Evolutionary conservation across 352 stramenopile species (phyloP), one percentile per base, ranked within the genome.

Genomic region (Elongisporangium anandrum): DNA sequence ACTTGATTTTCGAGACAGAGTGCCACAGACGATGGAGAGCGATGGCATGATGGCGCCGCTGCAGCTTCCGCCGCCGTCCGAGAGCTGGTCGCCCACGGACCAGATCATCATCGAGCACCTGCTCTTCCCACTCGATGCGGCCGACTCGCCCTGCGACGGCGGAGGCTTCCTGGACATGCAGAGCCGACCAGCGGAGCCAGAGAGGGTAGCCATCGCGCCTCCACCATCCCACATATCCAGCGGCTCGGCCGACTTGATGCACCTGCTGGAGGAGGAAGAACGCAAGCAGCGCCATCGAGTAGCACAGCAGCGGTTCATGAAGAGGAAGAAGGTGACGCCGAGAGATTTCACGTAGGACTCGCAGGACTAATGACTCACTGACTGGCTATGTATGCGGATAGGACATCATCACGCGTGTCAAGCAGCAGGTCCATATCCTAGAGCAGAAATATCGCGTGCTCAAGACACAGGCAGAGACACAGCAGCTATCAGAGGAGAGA

Each of bases 31-130:
- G 26, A 38, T 38, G 26, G 26, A 38, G 26, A 13, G 4, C 26
- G 26, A 38, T 13, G 26, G 12, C 26, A 9, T 38, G 26, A 38
- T 38, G 26, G 26, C 26, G 26, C 26, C 6, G 26, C 26, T 38
- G 26, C 26, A 38, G 24, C 52, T 47, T 4, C 15, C 55, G 57
- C 54, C 65, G 54, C 21, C 64, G 19, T 60, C 53, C 8, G 61
- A 50, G 19, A 60, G 70, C 38, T 86, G 76, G 76, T 81, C 73
- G 53, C 61, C 67, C 20, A 79, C 69, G n/a, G 76, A 86, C 62
- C 76, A 86, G 50, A 65, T 68, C 51, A 83, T 86, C 63, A 83
- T 86, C 62, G 76, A 86, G 65, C 63, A 79, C 50, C 67, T 86
- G 57, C 65, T 86, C 52, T 59, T 80, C 21, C 12, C 50, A n/a